These are phyloP conservation scores for Ceratocystis variospora DNA, from an alignment of 2,329 filamentous ascomycete species.

Conservation along the genomic window DNA sequence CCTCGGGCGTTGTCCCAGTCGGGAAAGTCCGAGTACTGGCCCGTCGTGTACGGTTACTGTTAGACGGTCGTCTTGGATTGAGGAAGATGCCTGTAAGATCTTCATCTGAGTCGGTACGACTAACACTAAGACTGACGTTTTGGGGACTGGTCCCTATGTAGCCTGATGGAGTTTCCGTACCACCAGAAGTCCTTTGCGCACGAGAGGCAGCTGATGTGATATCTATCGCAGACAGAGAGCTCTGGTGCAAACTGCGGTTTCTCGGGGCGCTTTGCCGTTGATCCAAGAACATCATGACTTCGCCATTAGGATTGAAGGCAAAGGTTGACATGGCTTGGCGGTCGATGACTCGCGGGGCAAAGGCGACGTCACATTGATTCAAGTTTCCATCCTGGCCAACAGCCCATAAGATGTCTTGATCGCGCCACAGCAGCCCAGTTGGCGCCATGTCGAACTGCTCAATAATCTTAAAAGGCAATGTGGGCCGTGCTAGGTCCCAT, in stretches of 20 bases:
- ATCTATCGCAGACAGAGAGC: background rate
- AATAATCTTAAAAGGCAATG: constrained; percentile 53
- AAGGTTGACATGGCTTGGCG: constrained; percentile 47
- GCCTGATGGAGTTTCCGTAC: constrained; percentile 27
- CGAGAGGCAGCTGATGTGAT: constrained; percentile 26
- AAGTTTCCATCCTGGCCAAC: constrained; percentile 49
- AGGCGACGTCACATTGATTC: constrained; percentile 51
- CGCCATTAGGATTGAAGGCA: constrained; percentile 45
- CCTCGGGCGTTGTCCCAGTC: background rate
- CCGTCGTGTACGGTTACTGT: constrained; percentile 1
- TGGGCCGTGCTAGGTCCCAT: constrained; percentile 55
- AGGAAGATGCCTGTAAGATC: constrained; percentile 49
- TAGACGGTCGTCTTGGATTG: constrained; percentile 11
- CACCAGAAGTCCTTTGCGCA: constrained; percentile 27
- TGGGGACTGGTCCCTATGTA: constrained; percentile 37
- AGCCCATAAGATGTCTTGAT: constrained; percentile 53
- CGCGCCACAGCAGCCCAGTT: constrained; percentile 46
- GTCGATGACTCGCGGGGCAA: constrained; percentile 49
- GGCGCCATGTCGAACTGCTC: constrained; percentile 46
- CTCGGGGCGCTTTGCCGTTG: constrained; percentile 33
- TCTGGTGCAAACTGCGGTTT: background rate
- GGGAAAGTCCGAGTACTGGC: background rate
- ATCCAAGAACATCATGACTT: constrained; percentile 48
- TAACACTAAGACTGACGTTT: constrained; percentile 39
- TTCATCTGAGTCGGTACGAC: constrained; percentile 51